phyloP scores from a whole-genome alignment of 1,284 basidiomycete genomes.

The Cryptococcus sp. region DNA sequence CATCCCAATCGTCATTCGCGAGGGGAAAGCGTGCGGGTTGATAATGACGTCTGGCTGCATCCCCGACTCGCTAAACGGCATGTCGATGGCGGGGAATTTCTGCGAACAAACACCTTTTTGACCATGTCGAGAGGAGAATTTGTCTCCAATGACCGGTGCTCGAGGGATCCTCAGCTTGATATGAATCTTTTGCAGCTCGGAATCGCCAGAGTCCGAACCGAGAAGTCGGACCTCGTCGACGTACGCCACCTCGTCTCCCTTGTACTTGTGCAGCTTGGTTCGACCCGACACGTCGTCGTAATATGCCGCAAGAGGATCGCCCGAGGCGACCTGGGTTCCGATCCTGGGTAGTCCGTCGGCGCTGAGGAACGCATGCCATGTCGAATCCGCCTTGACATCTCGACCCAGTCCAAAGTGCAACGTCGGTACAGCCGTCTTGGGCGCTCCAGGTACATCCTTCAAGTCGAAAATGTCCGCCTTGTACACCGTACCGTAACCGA shows the following conservation, averaged over 20 bases:
- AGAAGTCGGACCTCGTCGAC: slow-evolving; percentile 89
- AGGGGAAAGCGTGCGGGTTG: slow-evolving; percentile 99
- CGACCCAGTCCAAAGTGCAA: slow-evolving; percentile 80
- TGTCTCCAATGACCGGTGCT: slow-evolving; percentile 96
- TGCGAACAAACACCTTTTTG: slow-evolving; percentile 99
- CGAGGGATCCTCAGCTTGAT: slow-evolving; percentile 90
- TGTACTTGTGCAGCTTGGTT: slow-evolving; percentile 89
- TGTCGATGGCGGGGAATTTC: slow-evolving; percentile 96
- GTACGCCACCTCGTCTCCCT: slow-evolving; percentile 89
- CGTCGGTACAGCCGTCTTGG: slow-evolving; percentile 55
- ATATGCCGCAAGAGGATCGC: slow-evolving; percentile 77
- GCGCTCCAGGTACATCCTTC: slow-evolving; percentile 66
- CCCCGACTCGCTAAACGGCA: slow-evolving; percentile 98
- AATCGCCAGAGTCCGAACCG: slow-evolving; percentile 80
- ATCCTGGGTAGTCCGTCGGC: slow-evolving; percentile 78
- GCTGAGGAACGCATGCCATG: slow-evolving; percentile 66
- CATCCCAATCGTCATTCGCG: slow-evolving; percentile 99
- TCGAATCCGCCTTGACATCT: slow-evolving; percentile 60
- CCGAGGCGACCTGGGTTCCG: slow-evolving; percentile 64
- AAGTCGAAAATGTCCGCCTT: slow-evolving; percentile 92
- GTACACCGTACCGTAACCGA: slow-evolving; percentile 95
- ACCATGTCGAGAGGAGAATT: slow-evolving; percentile 97
- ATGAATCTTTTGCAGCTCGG: slow-evolving; percentile 87
- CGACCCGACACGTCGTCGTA: slow-evolving; percentile 77
- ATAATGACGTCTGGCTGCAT: slow-evolving; percentile 99